These are phyloP conservation scores for Diaporthe australafricana DNA, from an alignment of 2,329 filamentous ascomycete genomes.

Conservation along the genomic window DNA sequence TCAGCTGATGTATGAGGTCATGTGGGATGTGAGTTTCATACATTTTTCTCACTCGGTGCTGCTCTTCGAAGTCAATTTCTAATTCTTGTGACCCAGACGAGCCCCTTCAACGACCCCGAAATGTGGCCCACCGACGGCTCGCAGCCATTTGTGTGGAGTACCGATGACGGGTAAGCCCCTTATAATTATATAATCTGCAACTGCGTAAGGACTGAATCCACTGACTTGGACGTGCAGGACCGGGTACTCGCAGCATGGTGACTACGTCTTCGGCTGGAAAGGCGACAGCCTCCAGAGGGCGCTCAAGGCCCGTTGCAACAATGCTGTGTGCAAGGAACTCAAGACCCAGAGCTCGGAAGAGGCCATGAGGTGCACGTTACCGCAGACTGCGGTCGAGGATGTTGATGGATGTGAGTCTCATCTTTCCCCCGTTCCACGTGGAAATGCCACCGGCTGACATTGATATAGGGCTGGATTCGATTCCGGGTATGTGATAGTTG, in stretches of 20 bases:
- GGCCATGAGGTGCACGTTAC: conserved; percentile 48
- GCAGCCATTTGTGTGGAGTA: conserved; percentile 46
- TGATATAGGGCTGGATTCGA: neutral
- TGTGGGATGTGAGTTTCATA: conserved; percentile 39
- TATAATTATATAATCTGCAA: conserved; percentile 13
- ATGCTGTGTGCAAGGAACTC: conserved; percentile 39
- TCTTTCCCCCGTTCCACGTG: too few relatives aligned
- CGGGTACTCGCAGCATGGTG: conserved; percentile 52
- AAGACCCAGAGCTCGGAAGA: conserved; percentile 43
- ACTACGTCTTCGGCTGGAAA: conserved; percentile 54
- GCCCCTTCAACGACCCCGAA: conserved; percentile 35
- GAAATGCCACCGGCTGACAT: neutral
- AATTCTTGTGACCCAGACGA: conserved; percentile 28
- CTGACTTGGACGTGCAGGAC: conserved; percentile 39
- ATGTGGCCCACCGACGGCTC: conserved; percentile 47
- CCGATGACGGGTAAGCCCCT: conserved; percentile 40
- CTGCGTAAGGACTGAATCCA: conserved; percentile 40
- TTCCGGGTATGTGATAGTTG: neutral
- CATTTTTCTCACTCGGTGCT: neutral
- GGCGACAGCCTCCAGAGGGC: conserved; percentile 47
- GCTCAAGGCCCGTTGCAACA: conserved; percentile 35
- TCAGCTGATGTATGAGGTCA: conserved; percentile 44
- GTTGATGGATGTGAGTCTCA: conserved; percentile 46
- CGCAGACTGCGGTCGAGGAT: conserved; percentile 45
- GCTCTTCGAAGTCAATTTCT: neutral